Conservation (phyloP, 352 stramenopile genomes). For the Thraustotheca clavata region DNA sequence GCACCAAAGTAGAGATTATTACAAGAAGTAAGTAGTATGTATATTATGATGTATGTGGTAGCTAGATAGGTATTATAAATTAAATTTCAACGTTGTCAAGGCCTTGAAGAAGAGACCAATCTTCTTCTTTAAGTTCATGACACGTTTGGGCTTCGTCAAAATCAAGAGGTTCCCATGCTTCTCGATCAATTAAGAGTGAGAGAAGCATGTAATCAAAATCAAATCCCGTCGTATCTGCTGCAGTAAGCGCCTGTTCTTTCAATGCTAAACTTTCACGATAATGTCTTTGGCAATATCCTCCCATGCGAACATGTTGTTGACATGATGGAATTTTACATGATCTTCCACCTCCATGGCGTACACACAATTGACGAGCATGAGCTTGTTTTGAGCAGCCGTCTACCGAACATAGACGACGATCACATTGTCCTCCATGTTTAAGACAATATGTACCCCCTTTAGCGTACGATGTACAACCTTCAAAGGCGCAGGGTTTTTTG, state of each 20-base stretch:
- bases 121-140: not conserved
- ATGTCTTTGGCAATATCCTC: constrained; percentile 7
- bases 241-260: not conserved
- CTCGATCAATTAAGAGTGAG: not conserved
- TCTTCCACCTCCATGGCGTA: constrained; percentile 6
- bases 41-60: too few species aligned
- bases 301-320: not conserved
- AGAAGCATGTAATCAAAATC: constrained; percentile 9
- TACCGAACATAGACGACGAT: not conserved
- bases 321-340: not conserved
- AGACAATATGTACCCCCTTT: constrained; percentile 2
- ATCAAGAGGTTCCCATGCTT: constrained; percentile 1
- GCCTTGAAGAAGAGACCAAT: constrained; percentile 4
- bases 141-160: not conserved
- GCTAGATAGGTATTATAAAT: too few species aligned
- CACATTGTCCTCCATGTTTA: constrained; percentile 5
- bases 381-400: constrained; percentile 15
- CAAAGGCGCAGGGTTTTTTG: not conserved
- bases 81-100: constrained; percentile 5
- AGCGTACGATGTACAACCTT: not conserved
- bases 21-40: too few species aligned
- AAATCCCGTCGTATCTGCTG: not conserved
- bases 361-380: constrained; percentile 1
- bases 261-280: not conserved
- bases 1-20: too few species aligned